Percentiles rank a stretch among this genome's conserved stretches.
Evolutionary conservation across 2,329 filamentous ascomycete genomes (phyloP).

Genomic region (Periconia sp.): DNA sequence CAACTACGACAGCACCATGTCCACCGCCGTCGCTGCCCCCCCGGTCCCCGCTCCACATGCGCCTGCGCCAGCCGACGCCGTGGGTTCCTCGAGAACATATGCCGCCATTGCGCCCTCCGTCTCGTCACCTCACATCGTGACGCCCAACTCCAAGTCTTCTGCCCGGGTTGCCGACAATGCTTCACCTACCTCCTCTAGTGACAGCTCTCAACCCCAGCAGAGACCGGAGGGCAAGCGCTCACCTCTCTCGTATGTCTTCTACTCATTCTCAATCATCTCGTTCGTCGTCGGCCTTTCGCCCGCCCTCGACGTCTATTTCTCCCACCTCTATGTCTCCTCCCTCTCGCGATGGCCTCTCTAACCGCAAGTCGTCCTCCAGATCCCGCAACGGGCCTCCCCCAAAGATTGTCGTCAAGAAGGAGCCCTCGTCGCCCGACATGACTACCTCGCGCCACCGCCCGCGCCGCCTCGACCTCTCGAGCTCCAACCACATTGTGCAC

Average conservation of each 20-base stretch:
- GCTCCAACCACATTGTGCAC: conserved; percentile 51
- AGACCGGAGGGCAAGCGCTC: conserved; percentile 59
- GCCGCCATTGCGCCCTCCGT: conserved; percentile 52
- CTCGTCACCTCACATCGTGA: conserved; percentile 47
- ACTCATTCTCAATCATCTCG: conserved; percentile 29
- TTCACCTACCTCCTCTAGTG: conserved; percentile 49
- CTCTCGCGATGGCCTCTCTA: conserved; percentile 30
- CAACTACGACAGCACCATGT: conserved; percentile 47
- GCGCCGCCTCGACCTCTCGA: conserved; percentile 76
- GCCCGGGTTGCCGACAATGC: conserved; percentile 43
- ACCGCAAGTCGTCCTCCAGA: conserved; percentile 53
- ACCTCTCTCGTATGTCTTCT: conserved; percentile 57
- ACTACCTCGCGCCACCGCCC: conserved; percentile 75
- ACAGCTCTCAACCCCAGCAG: conserved; percentile 42
- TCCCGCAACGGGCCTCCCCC: conserved; percentile 62
- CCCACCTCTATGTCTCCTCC: conserved; percentile 36
- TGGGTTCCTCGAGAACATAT: conserved; percentile 50
- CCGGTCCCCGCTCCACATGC: conserved; percentile 47
- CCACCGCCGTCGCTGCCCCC: conserved; percentile 54
- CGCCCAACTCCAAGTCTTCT: conserved; percentile 44
- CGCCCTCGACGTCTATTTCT: conserved; percentile 28
- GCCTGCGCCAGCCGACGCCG: conserved; percentile 44
- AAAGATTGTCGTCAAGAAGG: conserved; percentile 95
- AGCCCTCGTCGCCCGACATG: conserved; percentile 85
- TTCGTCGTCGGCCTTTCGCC: conserved; percentile 27